Evolutionary conservation across 768 basidiomycete genomes (phyloP).

Genomic region (Leccinellum albellum): DNA sequence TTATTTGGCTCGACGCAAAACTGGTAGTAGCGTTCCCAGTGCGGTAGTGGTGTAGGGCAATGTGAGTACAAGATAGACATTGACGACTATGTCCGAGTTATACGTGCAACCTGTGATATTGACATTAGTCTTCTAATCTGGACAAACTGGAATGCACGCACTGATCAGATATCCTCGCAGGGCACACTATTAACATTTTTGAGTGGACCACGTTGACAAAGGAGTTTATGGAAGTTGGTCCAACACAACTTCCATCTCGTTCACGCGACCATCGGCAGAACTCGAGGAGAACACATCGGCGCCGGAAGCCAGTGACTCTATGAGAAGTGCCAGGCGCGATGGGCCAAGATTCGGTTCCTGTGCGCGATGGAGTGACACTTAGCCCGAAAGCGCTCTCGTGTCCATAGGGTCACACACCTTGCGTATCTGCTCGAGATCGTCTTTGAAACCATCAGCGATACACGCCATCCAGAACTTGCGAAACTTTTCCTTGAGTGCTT

Average conservation of each 20-base stretch:
- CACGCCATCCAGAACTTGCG: constrained; percentile 85
- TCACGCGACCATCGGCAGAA: constrained; percentile 33
- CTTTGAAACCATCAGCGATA: constrained; percentile 76
- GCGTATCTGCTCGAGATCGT: constrained; percentile 79
- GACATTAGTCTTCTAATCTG: not conserved
- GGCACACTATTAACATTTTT: not conserved
- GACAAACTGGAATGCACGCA: not conserved
- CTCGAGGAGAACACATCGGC: constrained; percentile 65
- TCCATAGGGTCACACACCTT: constrained; percentile 46
- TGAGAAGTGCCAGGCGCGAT: constrained; percentile 66
- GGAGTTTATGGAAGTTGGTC: constrained; percentile 26
- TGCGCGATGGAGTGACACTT: not conserved
- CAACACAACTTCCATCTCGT: constrained; percentile 78
- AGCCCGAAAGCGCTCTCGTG: not conserved
- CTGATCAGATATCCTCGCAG: not conserved
- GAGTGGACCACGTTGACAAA: not conserved
- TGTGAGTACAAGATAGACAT: too few relatives aligned
- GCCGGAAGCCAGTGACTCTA: constrained; percentile 79
- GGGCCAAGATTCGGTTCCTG: constrained; percentile 67
- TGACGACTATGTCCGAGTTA: not conserved
- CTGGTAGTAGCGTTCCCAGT: too few relatives aligned
- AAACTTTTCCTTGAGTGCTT: constrained; percentile 61
- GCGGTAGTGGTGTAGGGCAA: too few relatives aligned
- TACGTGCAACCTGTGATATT: not conserved
- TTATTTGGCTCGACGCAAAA: not conserved